Evolutionary conservation across 495 filamentous ascomycete species (phyloP).

Genomic region (Aspergillus asperescens): DNA sequence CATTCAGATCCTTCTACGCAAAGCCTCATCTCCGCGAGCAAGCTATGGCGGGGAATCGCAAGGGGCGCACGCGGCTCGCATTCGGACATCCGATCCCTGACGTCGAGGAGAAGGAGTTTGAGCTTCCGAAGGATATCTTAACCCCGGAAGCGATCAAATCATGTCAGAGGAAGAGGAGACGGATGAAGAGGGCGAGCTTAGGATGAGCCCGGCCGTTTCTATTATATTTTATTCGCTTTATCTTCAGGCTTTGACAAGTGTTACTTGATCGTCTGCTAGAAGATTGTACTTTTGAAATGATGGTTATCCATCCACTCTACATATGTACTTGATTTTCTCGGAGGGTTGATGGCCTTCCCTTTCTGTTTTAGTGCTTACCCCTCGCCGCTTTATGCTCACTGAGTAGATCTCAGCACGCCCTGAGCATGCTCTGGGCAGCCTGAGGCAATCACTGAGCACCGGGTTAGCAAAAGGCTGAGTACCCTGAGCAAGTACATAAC

Average conservation of each 20-base stretch:
- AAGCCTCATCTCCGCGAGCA: conserved; percentile 71
- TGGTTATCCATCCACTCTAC: too few relatives aligned
- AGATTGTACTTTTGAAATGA: too few relatives aligned
- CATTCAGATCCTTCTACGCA: conserved; percentile 80
- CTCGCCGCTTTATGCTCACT: too few relatives aligned
- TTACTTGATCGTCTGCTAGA: too few relatives aligned
- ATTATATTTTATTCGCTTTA: too few relatives aligned
- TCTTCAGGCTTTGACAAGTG: too few relatives aligned
- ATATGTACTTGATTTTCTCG: conserved; percentile 6
- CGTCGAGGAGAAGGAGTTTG: conserved; percentile 61
- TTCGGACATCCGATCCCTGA: conserved; percentile 85
- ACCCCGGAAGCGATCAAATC: conserved; percentile 62
- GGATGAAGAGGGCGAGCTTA: conserved; percentile 36
- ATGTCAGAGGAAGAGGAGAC: conserved; percentile 56
- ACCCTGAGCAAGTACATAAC: background rate
- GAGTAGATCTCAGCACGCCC: too few relatives aligned
- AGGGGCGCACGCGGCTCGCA: conserved; percentile 53
- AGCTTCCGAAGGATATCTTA: conserved; percentile 63
- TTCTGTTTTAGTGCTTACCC: conserved; percentile 19
- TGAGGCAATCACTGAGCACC: conserved; percentile 6
- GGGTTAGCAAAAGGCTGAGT: background rate
- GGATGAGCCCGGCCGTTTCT: conserved; percentile 8
- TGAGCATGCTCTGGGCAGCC: too few relatives aligned
- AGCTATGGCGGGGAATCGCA: conserved; percentile 59
- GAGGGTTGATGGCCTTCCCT: background rate